Evolutionary conservation across 768 basidiomycete species (phyloP).

Genomic region (Lactarius quietus): DNA sequence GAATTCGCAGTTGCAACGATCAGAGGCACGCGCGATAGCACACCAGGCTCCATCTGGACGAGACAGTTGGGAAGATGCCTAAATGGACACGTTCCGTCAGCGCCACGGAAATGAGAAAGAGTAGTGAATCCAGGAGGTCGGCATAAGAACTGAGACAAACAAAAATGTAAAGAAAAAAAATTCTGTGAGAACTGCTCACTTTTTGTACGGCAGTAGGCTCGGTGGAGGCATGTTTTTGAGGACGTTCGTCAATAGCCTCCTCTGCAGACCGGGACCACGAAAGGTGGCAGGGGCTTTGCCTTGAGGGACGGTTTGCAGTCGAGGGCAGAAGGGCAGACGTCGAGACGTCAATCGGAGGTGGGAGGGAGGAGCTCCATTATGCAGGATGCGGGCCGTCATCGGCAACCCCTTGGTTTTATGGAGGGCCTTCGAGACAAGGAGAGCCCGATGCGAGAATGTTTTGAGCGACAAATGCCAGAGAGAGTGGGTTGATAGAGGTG

Average conservation of each 20-base stretch:
- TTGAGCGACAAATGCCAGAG: too few relatives aligned
- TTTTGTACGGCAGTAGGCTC: conserved; percentile 88
- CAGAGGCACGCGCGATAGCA: too few relatives aligned
- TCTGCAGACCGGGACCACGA: conserved; percentile 83
- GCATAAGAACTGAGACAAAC: too few relatives aligned
- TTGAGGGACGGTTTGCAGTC: conserved; percentile 82
- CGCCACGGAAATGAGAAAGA: background rate
- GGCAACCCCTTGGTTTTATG: conserved; percentile 29
- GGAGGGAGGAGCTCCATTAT: conserved; percentile 47
- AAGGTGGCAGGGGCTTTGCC: conserved; percentile 77
- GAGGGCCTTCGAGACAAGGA: conserved; percentile 6
- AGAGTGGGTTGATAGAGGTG: too few relatives aligned
- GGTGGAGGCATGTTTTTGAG: conserved; percentile 94
- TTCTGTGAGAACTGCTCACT: conserved; percentile 56
- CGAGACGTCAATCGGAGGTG: conserved; percentile 82
- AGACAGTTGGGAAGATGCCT: conserved; percentile 97
- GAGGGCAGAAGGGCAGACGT: conserved; percentile 95
- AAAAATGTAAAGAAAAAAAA: too few relatives aligned
- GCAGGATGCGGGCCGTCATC: conserved; percentile 22
- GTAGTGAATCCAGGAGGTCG: too few relatives aligned
- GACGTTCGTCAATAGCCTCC: conserved; percentile 96
- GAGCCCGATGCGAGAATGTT: conserved; percentile 20
- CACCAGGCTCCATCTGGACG: too few relatives aligned
- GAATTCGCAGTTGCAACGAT: too few relatives aligned
- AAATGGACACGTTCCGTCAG: background rate